Percentiles rank a stretch among this genome's conserved stretches.
Evolutionary conservation across 2,329 filamentous ascomycete genomes (phyloP).

Genomic region (Aureobasidium musti): DNA sequence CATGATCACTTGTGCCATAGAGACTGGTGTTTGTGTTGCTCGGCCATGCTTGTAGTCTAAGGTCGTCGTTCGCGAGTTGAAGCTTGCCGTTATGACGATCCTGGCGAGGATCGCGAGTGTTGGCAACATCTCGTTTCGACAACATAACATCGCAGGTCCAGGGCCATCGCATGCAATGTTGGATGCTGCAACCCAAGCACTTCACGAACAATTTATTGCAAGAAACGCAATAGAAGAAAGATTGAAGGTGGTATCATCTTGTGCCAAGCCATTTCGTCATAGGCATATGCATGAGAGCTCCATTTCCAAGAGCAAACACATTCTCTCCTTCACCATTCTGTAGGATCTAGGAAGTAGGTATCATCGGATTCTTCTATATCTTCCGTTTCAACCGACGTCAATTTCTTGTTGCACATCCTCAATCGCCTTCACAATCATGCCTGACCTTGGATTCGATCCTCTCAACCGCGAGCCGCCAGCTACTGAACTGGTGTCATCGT

Average conservation of each 20-base stretch:
- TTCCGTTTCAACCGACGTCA: not conserved
- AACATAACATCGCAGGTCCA: not conserved
- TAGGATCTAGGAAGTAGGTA: not conserved
- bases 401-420: not conserved
- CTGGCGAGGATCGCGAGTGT: not conserved
- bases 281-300: slow-evolving; percentile 1
- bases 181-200: not conserved
- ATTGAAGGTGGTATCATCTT: not conserved
- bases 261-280: slow-evolving; percentile 27
- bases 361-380: not conserved
- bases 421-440: slow-evolving; percentile 14
- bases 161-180: not conserved
- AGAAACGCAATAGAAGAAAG: not conserved
- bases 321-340: not conserved
- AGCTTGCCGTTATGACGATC: not conserved
- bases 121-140: not conserved
- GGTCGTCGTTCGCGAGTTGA: not conserved
- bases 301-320: not conserved
- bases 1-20: not conserved
- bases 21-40: not conserved
- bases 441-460: slow-evolving; percentile 40
- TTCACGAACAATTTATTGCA: not conserved
- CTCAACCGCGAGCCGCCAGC: slow-evolving; percentile 53
- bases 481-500: slow-evolving; percentile 50
- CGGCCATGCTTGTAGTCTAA: not conserved